Percentiles rank a stretch among this genome's conserved stretches.
Conservation (phyloP, 345 rosid genomes). For the Hevea brasiliensis region DNA sequence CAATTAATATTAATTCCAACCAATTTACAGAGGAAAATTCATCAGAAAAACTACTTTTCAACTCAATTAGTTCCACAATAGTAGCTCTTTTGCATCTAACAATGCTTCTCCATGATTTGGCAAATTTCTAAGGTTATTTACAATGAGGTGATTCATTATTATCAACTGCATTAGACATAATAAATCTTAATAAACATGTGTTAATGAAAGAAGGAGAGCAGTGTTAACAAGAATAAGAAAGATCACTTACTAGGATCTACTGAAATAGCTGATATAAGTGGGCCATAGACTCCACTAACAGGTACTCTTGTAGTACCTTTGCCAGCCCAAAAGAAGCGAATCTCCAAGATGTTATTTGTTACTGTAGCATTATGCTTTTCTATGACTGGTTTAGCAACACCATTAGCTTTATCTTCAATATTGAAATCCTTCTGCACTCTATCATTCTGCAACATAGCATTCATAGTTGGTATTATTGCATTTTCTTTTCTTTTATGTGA, state of each 20-base stretch:
- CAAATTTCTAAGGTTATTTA: neutral
- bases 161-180: too few relatives aligned
- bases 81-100: neutral
- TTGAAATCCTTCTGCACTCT: conserved; percentile 9
- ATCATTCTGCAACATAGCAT: neutral
- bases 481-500: too few relatives aligned
- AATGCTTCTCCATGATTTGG: neutral
- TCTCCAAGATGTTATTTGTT: conserved; percentile 11
- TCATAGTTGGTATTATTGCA: neutral
- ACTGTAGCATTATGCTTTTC: neutral
- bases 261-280: conserved; percentile 14
- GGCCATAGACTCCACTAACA: conserved; percentile 11
- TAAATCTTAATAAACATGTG: neutral
- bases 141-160: neutral
- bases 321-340: conserved; percentile 6
- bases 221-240: neutral
- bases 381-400: conserved; percentile 1
- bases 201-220: neutral
- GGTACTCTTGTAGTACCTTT: conserved; percentile 18
- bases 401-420: conserved; percentile 9
- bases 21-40: neutral
- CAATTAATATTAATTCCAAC: neutral
- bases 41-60: neutral
- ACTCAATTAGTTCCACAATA: neutral
- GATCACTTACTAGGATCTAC: conserved; percentile 9